Percentiles rank a stretch among this genome's conserved stretches.
Evolutionary conservation across 495 filamentous ascomycete genomes (phyloP).

Genomic region (Neurospora tetraspora): DNA sequence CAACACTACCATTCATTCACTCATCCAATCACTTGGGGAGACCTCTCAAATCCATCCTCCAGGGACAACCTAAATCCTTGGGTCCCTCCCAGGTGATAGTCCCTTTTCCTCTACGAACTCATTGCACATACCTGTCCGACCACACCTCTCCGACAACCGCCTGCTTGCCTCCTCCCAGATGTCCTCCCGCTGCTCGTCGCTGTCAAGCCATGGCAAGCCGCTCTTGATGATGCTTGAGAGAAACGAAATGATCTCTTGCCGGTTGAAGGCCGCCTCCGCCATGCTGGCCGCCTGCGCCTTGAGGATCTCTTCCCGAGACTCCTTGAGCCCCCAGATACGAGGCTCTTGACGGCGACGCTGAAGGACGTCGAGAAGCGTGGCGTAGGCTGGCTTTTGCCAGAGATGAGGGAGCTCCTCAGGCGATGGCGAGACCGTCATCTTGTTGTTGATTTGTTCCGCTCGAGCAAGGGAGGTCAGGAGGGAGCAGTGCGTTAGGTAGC

Average conservation of each 20-base stretch:
- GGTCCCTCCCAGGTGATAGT: not conserved
- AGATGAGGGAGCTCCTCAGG: constrained; percentile 29
- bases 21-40: not conserved
- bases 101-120: not conserved
- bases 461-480: too few relatives aligned
- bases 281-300: constrained; percentile 15
- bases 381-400: constrained; percentile 35
- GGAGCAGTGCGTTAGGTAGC: too few relatives aligned
- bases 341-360: constrained; percentile 31
- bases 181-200: constrained; percentile 58
- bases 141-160: constrained; percentile 74
- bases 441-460: not conserved
- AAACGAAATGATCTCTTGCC: constrained; percentile 44
- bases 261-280: constrained; percentile 14
- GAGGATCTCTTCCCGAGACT: constrained; percentile 19
- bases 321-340: constrained; percentile 27
- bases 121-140: constrained; percentile 40
- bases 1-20: not conserved
- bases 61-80: not conserved
- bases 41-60: not conserved
- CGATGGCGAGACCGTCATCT: constrained; percentile 3
- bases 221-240: constrained; percentile 70
- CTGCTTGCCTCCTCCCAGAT: constrained; percentile 73
- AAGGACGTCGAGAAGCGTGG: constrained; percentile 27
- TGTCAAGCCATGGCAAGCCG: constrained; percentile 61